Base-by-base conservation (phyloP, 192 early-diverging fungal genomes). In the Coemansia sp. region DNA sequence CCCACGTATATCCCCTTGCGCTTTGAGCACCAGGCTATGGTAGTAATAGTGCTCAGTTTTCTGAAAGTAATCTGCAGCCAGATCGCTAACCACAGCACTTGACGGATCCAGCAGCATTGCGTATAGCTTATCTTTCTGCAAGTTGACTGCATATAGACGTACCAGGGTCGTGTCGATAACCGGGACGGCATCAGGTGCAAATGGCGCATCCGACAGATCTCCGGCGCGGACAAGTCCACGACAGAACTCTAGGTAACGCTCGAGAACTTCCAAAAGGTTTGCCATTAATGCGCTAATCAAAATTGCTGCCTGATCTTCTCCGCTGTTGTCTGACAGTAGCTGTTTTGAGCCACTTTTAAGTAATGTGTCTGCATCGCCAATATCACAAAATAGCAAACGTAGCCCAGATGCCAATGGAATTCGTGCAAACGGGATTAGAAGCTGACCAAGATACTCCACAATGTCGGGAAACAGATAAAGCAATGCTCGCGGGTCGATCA, bases 151-250 rank as follows among this genome's bases (percentile, higher is more conserved):
- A 23, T 72, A 79, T 34, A 72, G 42, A 5, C 66, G 69, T 5
- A 47, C 69, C 22, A 79, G 61, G 38, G 46, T 57, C 12, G 76
- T 79, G 44, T 79, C 76, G 17, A 79, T 59, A 10, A 62, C 59
- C 0, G 65, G 71, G 11, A 67, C 24, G 13, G 71, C 45, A 23
- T 73, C 71, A 0, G 70, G 56, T 9, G 64, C 55, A 55, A 59
- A 73, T 21, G 49, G 30, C 9, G 9, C 39, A 25, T 55, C 53
- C 12, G 22, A 18, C 1, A 19, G 10, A 22, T 6, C 39, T 11
- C 24, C 40, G 10, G 27, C 3, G 0, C 39, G 59, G 64, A 65
- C 62, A 14, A 53, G 62, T 0, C 23, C 4, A 11, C 63, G 53
- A 30, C 61, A 57, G 18, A 55, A 53, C 44, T 72, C 69, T 12